A percentile compares a stretch with the other conserved stretches of the same genome.
phyloP scores from a whole-genome alignment of 805 yeast genomes.

The Saccharomyces paradoxus region DNA sequence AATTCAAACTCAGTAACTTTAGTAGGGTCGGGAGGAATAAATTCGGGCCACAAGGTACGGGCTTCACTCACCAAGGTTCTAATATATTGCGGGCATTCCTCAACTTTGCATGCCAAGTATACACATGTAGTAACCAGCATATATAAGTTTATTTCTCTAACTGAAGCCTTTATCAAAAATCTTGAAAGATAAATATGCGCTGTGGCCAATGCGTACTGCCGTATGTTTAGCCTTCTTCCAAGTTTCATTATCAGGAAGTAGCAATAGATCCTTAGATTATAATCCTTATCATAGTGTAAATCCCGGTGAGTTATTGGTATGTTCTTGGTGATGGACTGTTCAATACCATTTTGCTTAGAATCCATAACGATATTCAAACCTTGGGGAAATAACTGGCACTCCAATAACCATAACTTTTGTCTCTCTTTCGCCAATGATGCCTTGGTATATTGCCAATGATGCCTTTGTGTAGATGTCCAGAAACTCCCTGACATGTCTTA shows the following conservation, averaged over 20 bases:
- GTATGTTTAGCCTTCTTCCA: slow-evolving; percentile 66
- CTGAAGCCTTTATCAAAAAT: slow-evolving; percentile 60
- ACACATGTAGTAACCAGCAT: slow-evolving; percentile 75
- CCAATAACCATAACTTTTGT: slow-evolving; percentile 34
- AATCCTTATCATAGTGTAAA: slow-evolving; percentile 39
- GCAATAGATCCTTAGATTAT: slow-evolving; percentile 64
- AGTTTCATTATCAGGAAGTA: slow-evolving; percentile 67
- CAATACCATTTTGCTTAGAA: slow-evolving; percentile 14
- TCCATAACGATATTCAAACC: slow-evolving; percentile 31
- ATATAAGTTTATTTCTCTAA: slow-evolving; percentile 77
- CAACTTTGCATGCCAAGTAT: slow-evolving; percentile 86
- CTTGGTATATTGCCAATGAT: slow-evolving; percentile 71
- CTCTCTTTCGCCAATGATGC: slow-evolving; percentile 44
- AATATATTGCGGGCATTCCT: slow-evolving; percentile 92
- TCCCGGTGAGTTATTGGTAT: slow-evolving; percentile 35
- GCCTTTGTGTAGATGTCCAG: slow-evolving; percentile 79
- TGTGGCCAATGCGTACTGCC: slow-evolving; percentile 81
- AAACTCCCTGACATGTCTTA: slow-evolving; percentile 64
- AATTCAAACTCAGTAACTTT: slow-evolving; percentile 94
- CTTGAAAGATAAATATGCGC: slow-evolving; percentile 82
- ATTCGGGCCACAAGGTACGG: slow-evolving; percentile 88
- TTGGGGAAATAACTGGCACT: slow-evolving; percentile 29
- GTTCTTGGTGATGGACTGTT: slow-evolving; percentile 32
- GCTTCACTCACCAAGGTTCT: slow-evolving; percentile 78
- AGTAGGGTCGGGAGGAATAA: slow-evolving; percentile 82